Evolutionary conservation across 208 protist genomes (phyloP).

Genomic region (Trypanosoma rangeli): DNA sequence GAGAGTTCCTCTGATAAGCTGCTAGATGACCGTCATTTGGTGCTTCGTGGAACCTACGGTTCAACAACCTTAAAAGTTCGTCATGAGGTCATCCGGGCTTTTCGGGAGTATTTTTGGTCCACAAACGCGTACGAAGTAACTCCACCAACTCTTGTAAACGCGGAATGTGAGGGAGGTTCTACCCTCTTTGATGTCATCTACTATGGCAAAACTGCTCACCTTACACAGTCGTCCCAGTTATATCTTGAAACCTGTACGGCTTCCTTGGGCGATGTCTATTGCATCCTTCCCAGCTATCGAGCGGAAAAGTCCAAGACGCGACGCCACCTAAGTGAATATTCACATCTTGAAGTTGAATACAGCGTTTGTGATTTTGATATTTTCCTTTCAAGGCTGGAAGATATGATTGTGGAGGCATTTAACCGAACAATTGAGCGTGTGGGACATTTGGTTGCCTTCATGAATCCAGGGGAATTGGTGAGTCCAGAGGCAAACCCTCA

Average conservation of each 20-base stretch:
- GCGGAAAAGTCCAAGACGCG: constrained; percentile 98
- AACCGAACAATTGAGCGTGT: constrained; percentile 70
- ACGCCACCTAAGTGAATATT: constrained; percentile 98
- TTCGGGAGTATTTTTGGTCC: constrained; percentile 96
- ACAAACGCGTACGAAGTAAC: constrained; percentile 94
- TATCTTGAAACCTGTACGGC: constrained; percentile 98
- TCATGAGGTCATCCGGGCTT: constrained; percentile 85
- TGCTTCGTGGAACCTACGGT: constrained; percentile 91
- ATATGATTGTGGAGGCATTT: constrained; percentile 92
- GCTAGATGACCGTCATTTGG: constrained; percentile 95
- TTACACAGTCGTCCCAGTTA: constrained; percentile 99
- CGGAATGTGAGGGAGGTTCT: constrained; percentile 97
- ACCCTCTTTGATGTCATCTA: constrained; percentile 98
- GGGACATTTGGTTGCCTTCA: constrained; percentile 78
- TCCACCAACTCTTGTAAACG: constrained; percentile 98
- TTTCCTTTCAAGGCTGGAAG: constrained; percentile 94
- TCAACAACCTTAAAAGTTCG: constrained; percentile 91
- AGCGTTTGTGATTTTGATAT: constrained; percentile 97
- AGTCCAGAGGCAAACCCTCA: constrained; percentile 52
- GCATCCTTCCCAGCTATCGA: constrained; percentile 95
- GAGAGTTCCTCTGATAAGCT: constrained; percentile 93
- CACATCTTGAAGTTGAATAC: constrained; percentile 98
- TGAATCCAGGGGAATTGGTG: constrained; percentile 90
- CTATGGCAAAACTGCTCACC: constrained; percentile 97
- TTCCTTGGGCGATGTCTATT: constrained; percentile 96